Conservation (phyloP, 2,329 filamentous ascomycete species). For the Botryotinia convoluta region DNA sequence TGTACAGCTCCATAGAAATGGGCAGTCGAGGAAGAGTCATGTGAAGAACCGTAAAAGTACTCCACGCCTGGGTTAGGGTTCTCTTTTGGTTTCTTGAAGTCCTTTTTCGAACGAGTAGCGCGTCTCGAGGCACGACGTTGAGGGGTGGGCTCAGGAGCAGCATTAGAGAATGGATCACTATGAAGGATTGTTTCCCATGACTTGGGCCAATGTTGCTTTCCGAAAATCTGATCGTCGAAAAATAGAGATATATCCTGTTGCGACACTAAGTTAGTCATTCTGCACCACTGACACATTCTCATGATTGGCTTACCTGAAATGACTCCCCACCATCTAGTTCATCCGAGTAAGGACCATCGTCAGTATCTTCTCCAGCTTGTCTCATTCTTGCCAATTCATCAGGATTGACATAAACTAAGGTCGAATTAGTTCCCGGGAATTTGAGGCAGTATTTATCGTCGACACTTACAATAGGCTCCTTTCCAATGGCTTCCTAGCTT, state of each 20-base stretch:
- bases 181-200: slow-evolving; percentile 29
- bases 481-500: slow-evolving; percentile 48
- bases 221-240: slow-evolving; percentile 29
- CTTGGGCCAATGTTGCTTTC: slow-evolving; percentile 27
- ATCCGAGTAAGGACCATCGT: slow-evolving; percentile 25
- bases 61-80: slow-evolving; percentile 21
- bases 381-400: slow-evolving; percentile 28
- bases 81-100: not conserved
- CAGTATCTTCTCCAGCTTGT: slow-evolving; percentile 13
- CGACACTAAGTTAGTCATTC: not conserved
- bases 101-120: not conserved
- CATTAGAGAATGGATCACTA: slow-evolving; percentile 30
- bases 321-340: slow-evolving; percentile 27
- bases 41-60: slow-evolving; percentile 40
- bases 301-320: slow-evolving; percentile 28
- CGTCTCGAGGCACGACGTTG: not conserved
- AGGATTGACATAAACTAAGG: slow-evolving; percentile 28
- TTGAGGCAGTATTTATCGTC: not conserved
- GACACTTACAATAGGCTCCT: slow-evolving; percentile 45
- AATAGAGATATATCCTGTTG: slow-evolving; percentile 34
- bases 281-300: not conserved
- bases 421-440: slow-evolving; percentile 15
- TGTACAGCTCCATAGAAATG: slow-evolving; percentile 48
- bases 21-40: slow-evolving; percentile 37
- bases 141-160: not conserved